Conservation (phyloP, 78 protist genomes). For the Dictyostelium capitatum region DNA sequence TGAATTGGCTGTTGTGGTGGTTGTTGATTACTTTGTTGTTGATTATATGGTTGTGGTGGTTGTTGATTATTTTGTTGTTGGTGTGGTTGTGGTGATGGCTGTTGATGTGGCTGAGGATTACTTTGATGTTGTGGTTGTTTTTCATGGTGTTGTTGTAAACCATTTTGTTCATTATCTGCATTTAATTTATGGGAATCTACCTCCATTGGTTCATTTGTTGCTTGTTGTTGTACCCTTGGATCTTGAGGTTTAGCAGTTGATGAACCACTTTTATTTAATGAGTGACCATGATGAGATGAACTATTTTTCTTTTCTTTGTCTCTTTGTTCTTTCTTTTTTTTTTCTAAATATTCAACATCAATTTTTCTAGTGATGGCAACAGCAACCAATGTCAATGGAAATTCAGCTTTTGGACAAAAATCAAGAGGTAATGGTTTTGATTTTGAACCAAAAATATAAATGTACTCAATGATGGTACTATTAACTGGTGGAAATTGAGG, state of each 20-base stretch:
- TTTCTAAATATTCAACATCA: not conserved
- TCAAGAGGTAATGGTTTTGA: not conserved
- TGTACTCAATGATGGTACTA: not conserved
- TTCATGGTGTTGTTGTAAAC: not conserved
- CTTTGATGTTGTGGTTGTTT: not conserved
- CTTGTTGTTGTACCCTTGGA: not conserved
- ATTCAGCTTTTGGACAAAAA: not conserved
- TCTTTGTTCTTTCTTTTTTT: not conserved
- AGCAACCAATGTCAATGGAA: not conserved
- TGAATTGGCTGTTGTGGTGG: not conserved
- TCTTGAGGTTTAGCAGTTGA: not conserved
- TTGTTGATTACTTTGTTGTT: not conserved
- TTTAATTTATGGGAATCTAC: not conserved
- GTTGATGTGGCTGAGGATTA: not conserved
- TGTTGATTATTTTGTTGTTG: not conserved
- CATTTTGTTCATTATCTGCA: not conserved
- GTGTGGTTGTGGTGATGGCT: not conserved
- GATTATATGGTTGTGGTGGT: not conserved
- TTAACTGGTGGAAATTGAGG: not conserved
- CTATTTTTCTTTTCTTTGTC: no score
- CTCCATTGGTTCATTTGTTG: not conserved
- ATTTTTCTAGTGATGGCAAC: not conserved
- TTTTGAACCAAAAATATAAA: not conserved
- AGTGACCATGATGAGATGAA: not conserved
- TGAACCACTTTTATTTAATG: not conserved